Conservation (phyloP, 2,329 filamentous ascomycete species). For the Ophiocordyceps australis region DNA sequence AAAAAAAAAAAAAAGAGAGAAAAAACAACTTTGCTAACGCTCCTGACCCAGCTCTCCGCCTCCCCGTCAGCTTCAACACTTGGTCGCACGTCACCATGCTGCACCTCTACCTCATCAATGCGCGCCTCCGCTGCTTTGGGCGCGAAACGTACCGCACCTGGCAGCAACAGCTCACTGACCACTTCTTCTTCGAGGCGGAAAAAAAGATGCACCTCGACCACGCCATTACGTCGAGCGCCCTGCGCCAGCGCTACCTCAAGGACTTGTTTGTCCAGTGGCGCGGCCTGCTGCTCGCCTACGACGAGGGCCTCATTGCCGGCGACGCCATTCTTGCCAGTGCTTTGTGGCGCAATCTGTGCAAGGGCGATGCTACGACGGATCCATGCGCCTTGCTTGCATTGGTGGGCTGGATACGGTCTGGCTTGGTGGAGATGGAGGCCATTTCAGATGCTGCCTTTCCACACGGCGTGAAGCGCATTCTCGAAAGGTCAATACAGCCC, state of each 20-base stretch:
- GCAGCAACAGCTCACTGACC: slow-evolving; percentile 83
- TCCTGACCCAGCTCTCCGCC: slow-evolving; percentile 61
- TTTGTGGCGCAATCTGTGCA: slow-evolving; percentile 87
- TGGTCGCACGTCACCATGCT: slow-evolving; percentile 96
- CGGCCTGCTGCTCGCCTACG: slow-evolving; percentile 66
- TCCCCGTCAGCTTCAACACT: slow-evolving; percentile 77
- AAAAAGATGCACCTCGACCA: slow-evolving; percentile 69
- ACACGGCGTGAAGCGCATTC: slow-evolving; percentile 12
- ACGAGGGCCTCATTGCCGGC: slow-evolving; percentile 61
- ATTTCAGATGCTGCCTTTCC: slow-evolving; percentile 24
- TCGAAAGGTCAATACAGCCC: slow-evolving; percentile 16
- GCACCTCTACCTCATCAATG: slow-evolving; percentile 83
- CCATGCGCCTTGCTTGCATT: slow-evolving; percentile 30
- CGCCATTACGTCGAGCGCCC: slow-evolving; percentile 39
- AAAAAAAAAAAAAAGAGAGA: no score
- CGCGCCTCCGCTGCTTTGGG: slow-evolving; percentile 65
- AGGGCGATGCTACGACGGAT: slow-evolving; percentile 40
- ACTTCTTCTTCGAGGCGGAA: slow-evolving; percentile 86
- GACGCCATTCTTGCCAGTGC: slow-evolving; percentile 66
- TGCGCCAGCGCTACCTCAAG: slow-evolving; percentile 54
- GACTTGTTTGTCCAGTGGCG: slow-evolving; percentile 91
- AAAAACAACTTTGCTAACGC: no score
- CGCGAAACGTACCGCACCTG: slow-evolving; percentile 51
- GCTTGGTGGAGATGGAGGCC: slow-evolving; percentile 27
- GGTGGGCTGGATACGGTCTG: slow-evolving; percentile 36